Evolutionary conservation across 768 basidiomycete genomes (phyloP), one percentile per base, ranked within the genome.

Genomic region (Auricularia heimuer): DNA sequence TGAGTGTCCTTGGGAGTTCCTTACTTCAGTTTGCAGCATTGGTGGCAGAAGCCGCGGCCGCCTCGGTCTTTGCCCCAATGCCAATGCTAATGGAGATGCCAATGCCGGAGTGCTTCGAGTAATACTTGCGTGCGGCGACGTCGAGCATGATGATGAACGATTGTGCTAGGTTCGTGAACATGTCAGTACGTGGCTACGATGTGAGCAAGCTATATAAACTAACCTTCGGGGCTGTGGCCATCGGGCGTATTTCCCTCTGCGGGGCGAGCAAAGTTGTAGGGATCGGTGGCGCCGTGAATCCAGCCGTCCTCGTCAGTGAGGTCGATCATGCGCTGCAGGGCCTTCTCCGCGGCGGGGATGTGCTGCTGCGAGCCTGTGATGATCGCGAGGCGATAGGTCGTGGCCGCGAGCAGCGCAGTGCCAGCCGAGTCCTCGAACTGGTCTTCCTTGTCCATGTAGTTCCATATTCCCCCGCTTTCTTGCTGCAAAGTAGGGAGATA

Each of bases 371-470:
- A 18, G 7, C 60, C 64, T 0, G 64, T 65, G 33, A 51, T 58
- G 8, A 62, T 18, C 3, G 64, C 56, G 35, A 61, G 11, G 4
- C 64, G 64, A 35, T 65, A 65, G 34, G 58, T 61, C 12, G 64
- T 54, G 16, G 64, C 56, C 8, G 64, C 64, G 18, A 61, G 21
- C 18, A 65, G 64, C 24, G 64, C 60, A 6, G 64, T 65, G 58
- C 64, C 60, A 12, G 64, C 64, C 4, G 36, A 18, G 24, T 65
- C 64, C 37, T 45, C 36, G 29, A 65, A 65, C 29, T 61, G 36
- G 56, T 61, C 54, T 24, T 37, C 35, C 18, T 21, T 16, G 60
- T 65, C 56, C 24, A 60, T 24, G 29, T 60, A 60, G 56, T 60
- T 60, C 24, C 14, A 12, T 1, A 60, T 35, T 4, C 11, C 29